phyloP scores from a whole-genome alignment of 306 rosid genomes.

The Cucurbita pepo region DNA sequence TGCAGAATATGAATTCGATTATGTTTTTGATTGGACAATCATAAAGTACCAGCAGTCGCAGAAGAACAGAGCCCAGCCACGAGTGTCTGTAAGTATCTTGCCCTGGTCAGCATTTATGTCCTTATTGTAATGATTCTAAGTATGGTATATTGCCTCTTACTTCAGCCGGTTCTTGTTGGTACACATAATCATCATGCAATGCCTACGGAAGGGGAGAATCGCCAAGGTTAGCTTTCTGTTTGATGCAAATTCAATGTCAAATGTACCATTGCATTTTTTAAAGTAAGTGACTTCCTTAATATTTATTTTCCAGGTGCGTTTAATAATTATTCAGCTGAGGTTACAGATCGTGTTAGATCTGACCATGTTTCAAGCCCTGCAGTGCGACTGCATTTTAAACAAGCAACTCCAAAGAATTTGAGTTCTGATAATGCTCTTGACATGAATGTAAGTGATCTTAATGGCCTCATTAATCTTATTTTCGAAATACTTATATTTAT shows the following conservation, averaged over 20 bases:
- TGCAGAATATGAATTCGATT: constrained; percentile 77
- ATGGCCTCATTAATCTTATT: background rate
- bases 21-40: constrained; percentile 78
- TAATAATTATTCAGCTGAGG: constrained; percentile 31
- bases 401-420: constrained; percentile 40
- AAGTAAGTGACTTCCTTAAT: background rate
- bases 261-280: background rate
- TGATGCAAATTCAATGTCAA: background rate
- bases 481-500: background rate
- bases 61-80: constrained; percentile 45
- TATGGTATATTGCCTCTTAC: constrained; percentile 13
- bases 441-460: constrained; percentile 40
- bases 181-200: constrained; percentile 37
- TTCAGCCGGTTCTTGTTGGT: constrained; percentile 47
- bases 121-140: background rate
- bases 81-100: constrained; percentile 35
- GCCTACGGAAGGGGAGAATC: constrained; percentile 38
- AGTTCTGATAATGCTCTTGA: constrained; percentile 44
- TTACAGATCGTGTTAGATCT: constrained; percentile 39
- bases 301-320: constrained; percentile 17
- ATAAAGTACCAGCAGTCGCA: constrained; percentile 82
- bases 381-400: constrained; percentile 58
- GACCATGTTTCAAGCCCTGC: constrained; percentile 43
- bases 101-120: constrained; percentile 2
- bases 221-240: constrained; percentile 37